Evolutionary conservation across 768 basidiomycete genomes (phyloP).

Genomic region (Russula griseocarnosa): DNA sequence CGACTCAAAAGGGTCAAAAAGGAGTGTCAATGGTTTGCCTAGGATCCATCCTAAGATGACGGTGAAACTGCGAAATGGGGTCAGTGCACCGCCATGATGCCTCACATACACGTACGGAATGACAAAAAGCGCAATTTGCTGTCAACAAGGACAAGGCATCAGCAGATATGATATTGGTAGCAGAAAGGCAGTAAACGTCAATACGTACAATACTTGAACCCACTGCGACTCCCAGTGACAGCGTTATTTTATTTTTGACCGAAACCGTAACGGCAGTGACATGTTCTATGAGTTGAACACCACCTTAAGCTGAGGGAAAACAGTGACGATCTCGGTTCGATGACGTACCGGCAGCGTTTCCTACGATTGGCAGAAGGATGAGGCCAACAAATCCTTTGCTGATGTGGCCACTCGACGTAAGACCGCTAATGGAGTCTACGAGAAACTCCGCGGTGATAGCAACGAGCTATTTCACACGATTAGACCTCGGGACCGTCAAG

Average conservation of each 20-base stretch:
- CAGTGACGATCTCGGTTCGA: neutral
- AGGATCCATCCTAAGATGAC: slow-evolving; percentile 76
- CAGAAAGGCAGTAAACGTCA: neutral
- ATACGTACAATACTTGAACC: slow-evolving; percentile 71
- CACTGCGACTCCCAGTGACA: slow-evolving; percentile 86
- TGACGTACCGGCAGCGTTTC: slow-evolving; percentile 71
- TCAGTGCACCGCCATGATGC: slow-evolving; percentile 3
- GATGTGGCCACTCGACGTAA: slow-evolving; percentile 56
- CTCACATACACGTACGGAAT: slow-evolving; percentile 61
- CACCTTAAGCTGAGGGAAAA: slow-evolving; percentile 9
- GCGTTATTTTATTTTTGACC: slow-evolving; percentile 82
- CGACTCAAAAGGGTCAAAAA: slow-evolving; percentile 43
- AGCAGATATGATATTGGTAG: slow-evolving; percentile 2
- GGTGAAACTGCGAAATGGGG: slow-evolving; percentile 51
- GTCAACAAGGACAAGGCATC: neutral
- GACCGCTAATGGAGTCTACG: slow-evolving; percentile 75
- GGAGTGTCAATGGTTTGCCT: slow-evolving; percentile 70
- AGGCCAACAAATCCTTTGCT: slow-evolving; percentile 81
- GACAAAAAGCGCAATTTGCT: slow-evolving; percentile 85
- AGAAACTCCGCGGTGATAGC: slow-evolving; percentile 59
- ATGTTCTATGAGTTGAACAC: slow-evolving; percentile 51
- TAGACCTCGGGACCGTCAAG: neutral
- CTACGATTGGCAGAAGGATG: slow-evolving; percentile 86
- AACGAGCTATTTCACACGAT: slow-evolving; percentile 35
- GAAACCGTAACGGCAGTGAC: slow-evolving; percentile 90